phyloP scores from a whole-genome alignment of 352 stramenopile genomes.

The Globisporangium heterothallicum region DNA sequence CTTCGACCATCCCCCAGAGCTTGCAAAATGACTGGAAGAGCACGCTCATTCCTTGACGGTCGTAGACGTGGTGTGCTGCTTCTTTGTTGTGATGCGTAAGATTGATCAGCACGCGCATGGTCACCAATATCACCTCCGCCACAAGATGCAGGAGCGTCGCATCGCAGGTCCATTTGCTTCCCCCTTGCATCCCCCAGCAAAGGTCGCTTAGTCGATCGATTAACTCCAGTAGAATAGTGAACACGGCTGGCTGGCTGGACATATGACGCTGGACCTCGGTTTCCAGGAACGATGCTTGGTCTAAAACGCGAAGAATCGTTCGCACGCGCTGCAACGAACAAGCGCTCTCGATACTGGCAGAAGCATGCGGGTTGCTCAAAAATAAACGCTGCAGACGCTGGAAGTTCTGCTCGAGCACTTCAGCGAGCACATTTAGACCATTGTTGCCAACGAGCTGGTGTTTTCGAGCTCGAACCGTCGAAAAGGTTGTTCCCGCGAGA shows the following conservation, averaged over 20 bases:
- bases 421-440: conserved; percentile 25
- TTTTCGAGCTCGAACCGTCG: conserved; percentile 27
- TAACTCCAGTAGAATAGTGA: conserved; percentile 34
- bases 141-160: conserved; percentile 24
- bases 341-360: conserved; percentile 13
- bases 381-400: conserved; percentile 4
- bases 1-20: conserved; percentile 18
- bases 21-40: conserved; percentile 41
- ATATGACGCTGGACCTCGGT: conserved; percentile 43
- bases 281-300: conserved; percentile 62
- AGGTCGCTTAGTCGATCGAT: conserved; percentile 29
- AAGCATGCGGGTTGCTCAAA: background rate
- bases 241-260: conserved; percentile 24
- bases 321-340: conserved; percentile 30
- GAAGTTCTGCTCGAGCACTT: conserved; percentile 12
- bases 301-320: conserved; percentile 49
- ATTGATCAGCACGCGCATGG: conserved; percentile 68
- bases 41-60: conserved; percentile 30
- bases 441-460: conserved; percentile 33
- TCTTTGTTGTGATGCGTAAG: conserved; percentile 67
- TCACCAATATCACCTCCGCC: conserved; percentile 38
- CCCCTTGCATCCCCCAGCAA: conserved; percentile 24
- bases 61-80: conserved; percentile 34
- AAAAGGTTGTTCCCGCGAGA: conserved; percentile 20
- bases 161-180: conserved; percentile 20